Conservation (phyloP, 164 flowering plant genomes). For the Platanus orientalis region DNA sequence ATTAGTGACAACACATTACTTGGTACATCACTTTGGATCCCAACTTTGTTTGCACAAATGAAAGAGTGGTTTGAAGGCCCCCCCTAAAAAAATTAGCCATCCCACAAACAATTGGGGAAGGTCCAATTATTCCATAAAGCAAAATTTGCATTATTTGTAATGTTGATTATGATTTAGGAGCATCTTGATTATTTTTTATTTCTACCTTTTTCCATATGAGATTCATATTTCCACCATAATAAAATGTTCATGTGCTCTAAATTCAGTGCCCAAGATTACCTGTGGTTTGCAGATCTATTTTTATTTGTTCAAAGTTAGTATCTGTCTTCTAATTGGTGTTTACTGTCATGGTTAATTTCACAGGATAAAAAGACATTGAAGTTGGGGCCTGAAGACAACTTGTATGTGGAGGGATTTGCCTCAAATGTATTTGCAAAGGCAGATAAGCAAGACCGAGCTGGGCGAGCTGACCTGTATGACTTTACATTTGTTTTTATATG, state of each 20-base stretch:
- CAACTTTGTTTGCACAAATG: too few species aligned
- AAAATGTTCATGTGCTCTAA: neutral
- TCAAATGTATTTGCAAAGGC: conserved; percentile 85
- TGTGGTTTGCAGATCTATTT: neutral
- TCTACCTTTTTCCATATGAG: too few species aligned
- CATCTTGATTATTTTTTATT: too few species aligned
- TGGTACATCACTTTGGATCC: too few species aligned
- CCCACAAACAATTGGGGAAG: too few species aligned
- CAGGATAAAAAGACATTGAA: conserved; percentile 88
- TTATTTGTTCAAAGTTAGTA: neutral
- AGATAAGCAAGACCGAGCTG: conserved; percentile 97
- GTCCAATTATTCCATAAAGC: too few species aligned
- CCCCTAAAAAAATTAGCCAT: too few species aligned
- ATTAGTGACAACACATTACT: too few species aligned
- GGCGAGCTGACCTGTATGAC: conserved; percentile 87
- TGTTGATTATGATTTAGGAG: too few species aligned
- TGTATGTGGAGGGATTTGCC: conserved; percentile 93
- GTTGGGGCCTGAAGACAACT: conserved; percentile 76
- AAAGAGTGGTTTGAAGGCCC: too few species aligned
- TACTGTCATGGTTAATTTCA: conserved; percentile 13
- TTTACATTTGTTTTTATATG: conserved; percentile 1
- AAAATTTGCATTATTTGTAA: too few species aligned
- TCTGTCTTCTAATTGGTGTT: neutral
- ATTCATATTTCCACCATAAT: neutral
- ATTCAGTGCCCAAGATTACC: neutral